A percentile compares a stretch with the other conserved stretches of the same genome.
These are phyloP conservation scores for Mortierella sp. DNA, from an alignment of 371 early-diverging fungal genomes.

Conservation along the genomic window DNA sequence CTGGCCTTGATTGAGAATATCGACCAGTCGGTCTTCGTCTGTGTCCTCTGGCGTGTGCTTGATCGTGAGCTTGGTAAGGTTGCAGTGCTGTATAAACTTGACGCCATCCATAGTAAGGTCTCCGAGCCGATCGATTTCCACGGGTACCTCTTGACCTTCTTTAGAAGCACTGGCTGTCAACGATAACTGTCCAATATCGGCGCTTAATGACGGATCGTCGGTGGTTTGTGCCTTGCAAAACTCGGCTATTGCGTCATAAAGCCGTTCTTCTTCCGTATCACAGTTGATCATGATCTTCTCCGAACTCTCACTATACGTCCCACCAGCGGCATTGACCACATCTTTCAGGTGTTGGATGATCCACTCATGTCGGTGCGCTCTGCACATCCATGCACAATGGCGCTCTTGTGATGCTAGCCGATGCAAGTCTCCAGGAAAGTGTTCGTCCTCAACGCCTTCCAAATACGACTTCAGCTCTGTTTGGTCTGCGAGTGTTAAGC, in stretches of 20 bases:
- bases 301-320: neutral
- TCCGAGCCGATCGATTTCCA: too few species aligned
- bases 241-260: constrained; percentile 6
- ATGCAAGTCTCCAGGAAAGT: constrained; percentile 5
- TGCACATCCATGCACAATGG: neutral
- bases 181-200: too few species aligned
- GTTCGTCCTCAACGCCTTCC: constrained; percentile 1
- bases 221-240: neutral
- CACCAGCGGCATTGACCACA: neutral
- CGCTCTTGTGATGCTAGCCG: neutral
- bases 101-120: neutral
- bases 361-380: neutral
- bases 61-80: neutral
- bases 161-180: too few species aligned
- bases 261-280: neutral
- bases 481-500: neutral
- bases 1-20: neutral
- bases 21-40: neutral
- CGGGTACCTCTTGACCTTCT: too few species aligned
- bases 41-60: neutral
- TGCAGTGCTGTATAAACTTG: neutral
- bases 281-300: neutral
- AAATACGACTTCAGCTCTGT: constrained; percentile 9
- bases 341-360: neutral
- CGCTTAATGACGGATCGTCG: too few species aligned